phyloP scores from a whole-genome alignment of 116 monocot species.

The Phalaenopsis hybrid region DNA sequence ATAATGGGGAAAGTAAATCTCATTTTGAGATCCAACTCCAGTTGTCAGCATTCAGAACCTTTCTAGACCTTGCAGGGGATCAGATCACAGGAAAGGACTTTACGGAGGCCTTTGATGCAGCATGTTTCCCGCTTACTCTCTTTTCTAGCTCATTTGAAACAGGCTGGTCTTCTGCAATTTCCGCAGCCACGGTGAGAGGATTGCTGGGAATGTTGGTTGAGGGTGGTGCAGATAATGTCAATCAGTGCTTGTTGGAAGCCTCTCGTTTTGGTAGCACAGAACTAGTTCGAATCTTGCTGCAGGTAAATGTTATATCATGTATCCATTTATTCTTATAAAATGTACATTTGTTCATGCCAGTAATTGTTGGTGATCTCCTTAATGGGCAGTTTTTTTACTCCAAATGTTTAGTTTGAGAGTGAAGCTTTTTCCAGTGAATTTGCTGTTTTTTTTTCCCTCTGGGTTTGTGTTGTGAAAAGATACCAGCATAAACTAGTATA shows the following conservation, averaged over 20 bases:
- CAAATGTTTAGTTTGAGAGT: neutral
- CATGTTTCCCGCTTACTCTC: slow-evolving; percentile 92
- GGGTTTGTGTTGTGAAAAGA: neutral
- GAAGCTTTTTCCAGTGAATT: neutral
- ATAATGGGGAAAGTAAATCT: slow-evolving; percentile 22
- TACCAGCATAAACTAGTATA: neutral
- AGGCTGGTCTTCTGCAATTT: slow-evolving; percentile 73
- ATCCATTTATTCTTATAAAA: neutral
- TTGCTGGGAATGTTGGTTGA: slow-evolving; percentile 78
- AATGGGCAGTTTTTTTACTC: neutral
- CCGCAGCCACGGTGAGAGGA: slow-evolving; percentile 63
- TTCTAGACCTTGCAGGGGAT: slow-evolving; percentile 80
- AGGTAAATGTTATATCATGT: slow-evolving; percentile 35
- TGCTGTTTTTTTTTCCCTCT: neutral
- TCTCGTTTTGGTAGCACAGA: slow-evolving; percentile 94
- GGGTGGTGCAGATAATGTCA: slow-evolving; percentile 90
- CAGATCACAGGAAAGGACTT: slow-evolving; percentile 78
- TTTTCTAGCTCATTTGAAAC: slow-evolving; percentile 84
- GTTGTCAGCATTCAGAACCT: slow-evolving; percentile 68
- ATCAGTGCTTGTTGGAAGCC: slow-evolving; percentile 96
- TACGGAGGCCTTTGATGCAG: slow-evolving; percentile 95
- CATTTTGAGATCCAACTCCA: slow-evolving; percentile 65
- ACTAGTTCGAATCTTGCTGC: slow-evolving; percentile 79
- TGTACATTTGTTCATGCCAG: neutral
- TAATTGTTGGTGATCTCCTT: neutral